phyloP scores from a whole-genome alignment of 2,329 filamentous ascomycete species.

The Aspergillus arachidicola region DNA sequence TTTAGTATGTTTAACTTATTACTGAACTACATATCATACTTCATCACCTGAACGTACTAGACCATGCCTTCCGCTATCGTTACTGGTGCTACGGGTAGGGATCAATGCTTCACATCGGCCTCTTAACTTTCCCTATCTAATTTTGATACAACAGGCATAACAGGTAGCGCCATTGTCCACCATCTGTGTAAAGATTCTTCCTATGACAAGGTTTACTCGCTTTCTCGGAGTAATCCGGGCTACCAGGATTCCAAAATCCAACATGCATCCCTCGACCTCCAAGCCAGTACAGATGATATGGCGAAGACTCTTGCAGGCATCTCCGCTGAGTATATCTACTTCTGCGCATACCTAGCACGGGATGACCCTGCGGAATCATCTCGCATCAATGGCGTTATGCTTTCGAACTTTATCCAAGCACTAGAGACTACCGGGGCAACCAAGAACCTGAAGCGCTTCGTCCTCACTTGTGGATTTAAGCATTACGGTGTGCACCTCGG shows the following conservation, averaged over 20 bases:
- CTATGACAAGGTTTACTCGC: conserved; percentile 43
- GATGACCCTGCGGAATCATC: conserved; percentile 39
- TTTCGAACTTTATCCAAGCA: conserved; percentile 52
- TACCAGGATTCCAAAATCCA: conserved; percentile 38
- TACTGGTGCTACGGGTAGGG: conserved; percentile 33
- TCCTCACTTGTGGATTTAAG: conserved; percentile 54
- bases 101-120: neutral
- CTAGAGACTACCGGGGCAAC: conserved; percentile 47
- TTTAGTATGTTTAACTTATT: neutral
- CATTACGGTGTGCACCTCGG: conserved; percentile 59
- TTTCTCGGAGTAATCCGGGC: conserved; percentile 46
- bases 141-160: conserved; percentile 35
- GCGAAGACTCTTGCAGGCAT: conserved; percentile 39
- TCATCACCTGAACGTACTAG: neutral
- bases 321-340: conserved; percentile 46
- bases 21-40: neutral
- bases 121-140: conserved; percentile 2
- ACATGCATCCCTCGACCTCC: conserved; percentile 44
- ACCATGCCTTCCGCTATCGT: conserved; percentile 34
- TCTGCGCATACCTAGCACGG: conserved; percentile 46
- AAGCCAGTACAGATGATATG: conserved; percentile 37
- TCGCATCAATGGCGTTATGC: conserved; percentile 46
- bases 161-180: conserved; percentile 43
- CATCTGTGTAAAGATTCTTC: conserved; percentile 39
- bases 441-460: conserved; percentile 49